Evolutionary conservation across 257 asterid species (phyloP), one percentile per base, ranked within the genome.

Genomic region (Nicotiana tabacum): DNA sequence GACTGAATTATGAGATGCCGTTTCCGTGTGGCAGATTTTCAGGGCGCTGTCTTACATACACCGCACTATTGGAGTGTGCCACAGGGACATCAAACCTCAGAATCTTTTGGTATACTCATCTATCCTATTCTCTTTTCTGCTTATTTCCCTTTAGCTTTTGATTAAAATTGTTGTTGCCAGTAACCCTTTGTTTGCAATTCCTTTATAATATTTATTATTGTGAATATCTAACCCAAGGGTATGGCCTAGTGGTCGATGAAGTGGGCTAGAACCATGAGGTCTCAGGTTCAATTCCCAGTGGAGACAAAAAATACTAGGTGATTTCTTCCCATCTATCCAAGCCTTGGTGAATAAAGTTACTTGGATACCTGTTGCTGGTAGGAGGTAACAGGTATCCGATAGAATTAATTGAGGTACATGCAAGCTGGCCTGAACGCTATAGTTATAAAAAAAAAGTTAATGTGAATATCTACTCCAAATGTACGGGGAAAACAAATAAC

Each of bases 11-110:
- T 81, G 12, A 76, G 60, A 69, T 66, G 51, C 51, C 79, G 78
- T 82, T 87, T 76, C 81, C 51, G 48, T 85, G 65, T 81, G 86
- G 86, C 96, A 95, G 99, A 95, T 95, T 72, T 94, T 94, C 88
- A 90, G 99, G 90, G 98, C 99, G 18, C 88, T 95, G 87, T 91
- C 97, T 76, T 95, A 94, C 88, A 92, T 95, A 84, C 98, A 95
- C 89, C 92, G 93, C 56, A 84, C 93, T 77, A 86, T 95, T 84
- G 96, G 97, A 87, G 97, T 95, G 83, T 95, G 98, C 83, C 99
- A 95, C 88, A 92, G 99, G 88, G 99, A 95, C 91, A 95, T 95
- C 90, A 95, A 95, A 88, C 98, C 99, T 90, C 99, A 95, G 85
- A 95, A 95, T 84, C 90, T 95, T 83, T 88, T 95, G 98, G 99